These are phyloP conservation scores for Primulina eburnea DNA, from an alignment of 257 asterid species.

Conservation along the genomic window DNA sequence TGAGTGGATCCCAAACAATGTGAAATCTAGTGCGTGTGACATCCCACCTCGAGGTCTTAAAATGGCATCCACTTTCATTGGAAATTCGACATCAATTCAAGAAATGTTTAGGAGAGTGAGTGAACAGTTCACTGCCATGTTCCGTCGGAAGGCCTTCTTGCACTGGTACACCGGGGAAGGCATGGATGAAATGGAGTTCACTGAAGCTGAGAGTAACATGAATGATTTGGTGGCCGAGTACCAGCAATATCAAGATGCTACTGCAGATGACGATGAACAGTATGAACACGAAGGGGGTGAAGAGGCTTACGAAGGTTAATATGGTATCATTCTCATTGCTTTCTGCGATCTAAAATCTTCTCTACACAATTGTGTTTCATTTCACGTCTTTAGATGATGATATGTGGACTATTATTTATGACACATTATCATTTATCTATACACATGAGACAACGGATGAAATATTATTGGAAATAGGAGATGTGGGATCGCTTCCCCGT, in stretches of 20 bases:
- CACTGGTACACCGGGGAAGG: slow-evolving; percentile 94
- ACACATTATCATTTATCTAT: not conserved
- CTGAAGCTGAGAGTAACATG: slow-evolving; percentile 90
- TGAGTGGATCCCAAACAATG: slow-evolving; percentile 90
- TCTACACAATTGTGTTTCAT: not conserved
- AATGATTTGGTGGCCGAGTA: slow-evolving; percentile 85
- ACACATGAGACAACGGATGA: not conserved
- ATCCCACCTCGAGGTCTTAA: slow-evolving; percentile 72
- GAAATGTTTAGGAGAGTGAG: slow-evolving; percentile 92
- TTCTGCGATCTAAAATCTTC: not conserved
- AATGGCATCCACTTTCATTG: slow-evolving; percentile 77
- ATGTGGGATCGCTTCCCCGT: not conserved
- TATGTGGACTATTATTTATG: not conserved
- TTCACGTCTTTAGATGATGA: not conserved
- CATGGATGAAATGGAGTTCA: slow-evolving; percentile 92
- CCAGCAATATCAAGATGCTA: slow-evolving; percentile 89
- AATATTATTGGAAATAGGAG: not conserved
- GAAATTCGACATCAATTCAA: slow-evolving; percentile 81
- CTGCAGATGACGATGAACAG: slow-evolving; percentile 77
- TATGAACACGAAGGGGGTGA: slow-evolving; percentile 47
- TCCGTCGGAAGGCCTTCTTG: slow-evolving; percentile 86
- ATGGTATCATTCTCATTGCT: not conserved
- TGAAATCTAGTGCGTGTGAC: slow-evolving; percentile 85
- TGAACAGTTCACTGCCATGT: slow-evolving; percentile 91
- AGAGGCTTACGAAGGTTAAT: slow-evolving; percentile 38